Evolutionary conservation across 169 alveolate genomes (phyloP), one percentile per base, ranked within the genome.

Genomic region (Eimeria necatrix): DNA sequence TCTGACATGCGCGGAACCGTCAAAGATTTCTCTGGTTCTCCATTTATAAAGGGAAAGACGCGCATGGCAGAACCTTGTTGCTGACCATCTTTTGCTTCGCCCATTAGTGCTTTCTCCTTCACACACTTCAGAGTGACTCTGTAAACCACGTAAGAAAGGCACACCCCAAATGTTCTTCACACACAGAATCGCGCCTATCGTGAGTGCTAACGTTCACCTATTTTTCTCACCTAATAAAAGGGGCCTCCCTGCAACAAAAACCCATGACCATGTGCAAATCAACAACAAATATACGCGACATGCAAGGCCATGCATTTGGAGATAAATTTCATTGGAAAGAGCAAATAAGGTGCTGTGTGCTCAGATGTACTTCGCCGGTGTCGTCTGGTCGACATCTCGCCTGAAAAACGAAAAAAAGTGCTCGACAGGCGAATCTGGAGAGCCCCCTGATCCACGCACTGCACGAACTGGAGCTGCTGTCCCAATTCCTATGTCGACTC

Each of bases 1-100:
- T 84, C 76, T 18, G 91, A 53, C 91, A 84, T 84, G 68, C 91
- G 41, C 59, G 91, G 91, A 12, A 84, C 91, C 7, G 78, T 84
- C 80, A 84, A 41, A 10, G 91, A 32, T 18, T 84, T 76, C 9
- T 18, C 46, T 6, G 78, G 60, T 22, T 26, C 91, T 16, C 91
- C 91, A 59, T 84, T 84, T 4, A 84, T 53, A 53, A 84, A 84
- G 18, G 91, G 91, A 41, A 84, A 26, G 6, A 84, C 91, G 41
- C 91, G 76, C 91, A 84, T 84, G 46, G 91, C 59, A 5, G 91
- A 56, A n/a, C 8, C 9, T 56, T 53, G 91, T 59, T 32, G 4
- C 91, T 59, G 78, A 48, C 53, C 76, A 14, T 53, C 89, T 12
- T 41, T 80, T 46, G 24, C 18, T 48, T n/a, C 51, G 46, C 91